A percentile compares a stretch with the other conserved stretches of the same genome.
Conservation (phyloP, 1,284 basidiomycete species). For the Ustilago cynodontis region DNA sequence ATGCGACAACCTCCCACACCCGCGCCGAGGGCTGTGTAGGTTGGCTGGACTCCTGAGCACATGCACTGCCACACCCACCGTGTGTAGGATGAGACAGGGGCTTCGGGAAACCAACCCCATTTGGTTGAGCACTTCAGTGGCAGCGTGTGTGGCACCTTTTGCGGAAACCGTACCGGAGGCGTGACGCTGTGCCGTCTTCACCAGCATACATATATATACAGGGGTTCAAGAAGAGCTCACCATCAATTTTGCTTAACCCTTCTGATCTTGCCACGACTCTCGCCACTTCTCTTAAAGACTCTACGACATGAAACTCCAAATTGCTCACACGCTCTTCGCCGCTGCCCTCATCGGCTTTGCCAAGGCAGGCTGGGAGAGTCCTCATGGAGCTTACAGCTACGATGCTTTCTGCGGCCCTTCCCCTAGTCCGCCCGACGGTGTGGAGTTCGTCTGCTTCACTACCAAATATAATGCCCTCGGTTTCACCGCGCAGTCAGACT, state of each 20-base stretch:
- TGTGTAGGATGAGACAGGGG: background rate
- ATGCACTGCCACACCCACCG: background rate
- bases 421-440: background rate
- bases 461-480: background rate
- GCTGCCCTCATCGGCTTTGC: background rate
- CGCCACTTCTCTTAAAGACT: too few species aligned
- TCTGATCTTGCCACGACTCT: too few species aligned
- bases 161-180: too few species aligned
- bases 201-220: too few species aligned
- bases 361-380: background rate
- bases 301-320: background rate
- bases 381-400: background rate
- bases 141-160: too few species aligned
- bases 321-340: background rate
- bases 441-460: background rate
- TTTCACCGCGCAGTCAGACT: background rate
- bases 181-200: too few species aligned
- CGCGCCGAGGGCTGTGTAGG: too few species aligned
- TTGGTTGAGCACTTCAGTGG: too few species aligned
- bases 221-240: too few species aligned
- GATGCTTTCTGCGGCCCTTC: background rate
- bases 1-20: too few species aligned
- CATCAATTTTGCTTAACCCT: too few species aligned
- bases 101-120: too few species aligned
- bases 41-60: background rate